These are phyloP conservation scores for Neoarthrinium moseri DNA, from an alignment of 2,329 filamentous ascomycete genomes.

Conservation along the genomic window DNA sequence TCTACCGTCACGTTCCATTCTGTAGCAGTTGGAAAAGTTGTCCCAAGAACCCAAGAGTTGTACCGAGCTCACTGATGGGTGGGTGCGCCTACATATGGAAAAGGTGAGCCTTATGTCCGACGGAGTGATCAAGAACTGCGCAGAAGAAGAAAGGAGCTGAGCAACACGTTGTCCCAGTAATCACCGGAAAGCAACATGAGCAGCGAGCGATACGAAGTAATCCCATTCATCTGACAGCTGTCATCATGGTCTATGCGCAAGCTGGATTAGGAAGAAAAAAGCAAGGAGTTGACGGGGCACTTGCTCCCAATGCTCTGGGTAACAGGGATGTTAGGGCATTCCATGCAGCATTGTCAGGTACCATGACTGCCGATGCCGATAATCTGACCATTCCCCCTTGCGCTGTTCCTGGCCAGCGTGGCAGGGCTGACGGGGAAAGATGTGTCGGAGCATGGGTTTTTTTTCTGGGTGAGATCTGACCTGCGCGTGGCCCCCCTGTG, in stretches of 20 bases:
- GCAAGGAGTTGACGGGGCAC: not conserved
- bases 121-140: not conserved
- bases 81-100: constrained; percentile 49
- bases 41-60: constrained; percentile 92
- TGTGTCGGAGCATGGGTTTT: constrained; percentile 14
- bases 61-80: constrained; percentile 65
- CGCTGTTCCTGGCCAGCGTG: no score
- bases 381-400: not conserved
- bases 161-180: not conserved
- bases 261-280: constrained; percentile 2
- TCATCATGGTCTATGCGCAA: no score
- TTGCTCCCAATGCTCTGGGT: constrained; percentile 2
- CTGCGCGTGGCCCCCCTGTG: constrained; percentile 24
- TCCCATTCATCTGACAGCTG: not conserved
- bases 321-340: not conserved
- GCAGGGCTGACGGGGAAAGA: not conserved
- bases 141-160: not conserved
- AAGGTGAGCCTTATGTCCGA: constrained; percentile 17
- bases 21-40: constrained; percentile 79
- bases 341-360: not conserved
- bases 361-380: not conserved
- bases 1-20: constrained; percentile 76
- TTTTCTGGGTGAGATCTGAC: constrained; percentile 22
- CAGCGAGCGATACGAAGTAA: constrained; percentile 2
- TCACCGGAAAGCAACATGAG: constrained; percentile 3